Conservation (phyloP, 1,284 basidiomycete genomes). For the Pseudozyma hubeiensis region DNA sequence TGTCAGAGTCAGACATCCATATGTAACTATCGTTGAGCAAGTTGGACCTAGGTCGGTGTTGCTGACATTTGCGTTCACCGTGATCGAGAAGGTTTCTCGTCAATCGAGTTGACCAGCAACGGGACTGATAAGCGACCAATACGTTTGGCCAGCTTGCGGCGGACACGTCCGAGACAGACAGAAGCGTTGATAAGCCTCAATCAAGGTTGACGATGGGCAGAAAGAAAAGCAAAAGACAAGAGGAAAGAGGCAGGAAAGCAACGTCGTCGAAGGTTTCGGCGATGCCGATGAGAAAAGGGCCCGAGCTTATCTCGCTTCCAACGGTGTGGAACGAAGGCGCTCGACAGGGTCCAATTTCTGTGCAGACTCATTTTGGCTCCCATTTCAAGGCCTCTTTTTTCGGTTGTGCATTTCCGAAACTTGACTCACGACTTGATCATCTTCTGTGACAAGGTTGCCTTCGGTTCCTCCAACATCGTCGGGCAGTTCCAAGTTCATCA, state of each 20-base stretch:
- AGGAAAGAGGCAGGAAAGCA: background rate
- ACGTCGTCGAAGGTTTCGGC: background rate
- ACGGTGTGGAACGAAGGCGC: background rate
- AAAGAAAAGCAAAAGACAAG: background rate
- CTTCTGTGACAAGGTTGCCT: too few species aligned
- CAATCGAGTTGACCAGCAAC: background rate
- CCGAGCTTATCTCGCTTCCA: constrained; percentile 7
- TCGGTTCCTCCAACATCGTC: too few species aligned
- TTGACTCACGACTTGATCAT: too few species aligned
- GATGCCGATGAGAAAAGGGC: background rate
- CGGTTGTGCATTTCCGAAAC: too few species aligned
- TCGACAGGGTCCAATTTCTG: background rate
- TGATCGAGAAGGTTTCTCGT: too few species aligned
- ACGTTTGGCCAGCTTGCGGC: too few species aligned
- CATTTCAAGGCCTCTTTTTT: too few species aligned
- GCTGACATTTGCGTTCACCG: too few species aligned
- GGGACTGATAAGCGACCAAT: constrained; percentile 1
- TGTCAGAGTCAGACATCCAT: background rate
- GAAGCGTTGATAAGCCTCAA: background rate
- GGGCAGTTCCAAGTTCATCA: too few species aligned
- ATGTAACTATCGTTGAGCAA: background rate
- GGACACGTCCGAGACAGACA: background rate
- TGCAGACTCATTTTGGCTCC: too few species aligned
- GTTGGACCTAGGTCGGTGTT: background rate
- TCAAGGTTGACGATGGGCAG: background rate